Conservation (phyloP, 768 basidiomycete species). For the Tylopilus vinaceipallidus region DNA sequence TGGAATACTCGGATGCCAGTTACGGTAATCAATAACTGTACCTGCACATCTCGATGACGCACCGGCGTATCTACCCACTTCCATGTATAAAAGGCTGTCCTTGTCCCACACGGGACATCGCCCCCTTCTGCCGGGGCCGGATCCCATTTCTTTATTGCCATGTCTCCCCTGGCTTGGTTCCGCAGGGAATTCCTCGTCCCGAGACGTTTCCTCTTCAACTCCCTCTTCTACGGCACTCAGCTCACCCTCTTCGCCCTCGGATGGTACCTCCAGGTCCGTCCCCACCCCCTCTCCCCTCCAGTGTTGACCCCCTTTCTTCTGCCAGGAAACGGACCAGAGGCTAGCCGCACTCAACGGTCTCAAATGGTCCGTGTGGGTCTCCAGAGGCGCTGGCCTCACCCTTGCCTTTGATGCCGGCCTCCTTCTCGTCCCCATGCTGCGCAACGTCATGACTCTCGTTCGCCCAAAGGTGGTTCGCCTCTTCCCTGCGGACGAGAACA, state of each 20-base stretch:
- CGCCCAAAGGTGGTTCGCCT: slow-evolving; percentile 80
- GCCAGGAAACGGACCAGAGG: slow-evolving; percentile 55
- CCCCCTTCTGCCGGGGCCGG: too few species aligned
- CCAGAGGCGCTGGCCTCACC: slow-evolving; percentile 88
- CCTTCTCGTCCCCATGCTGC: slow-evolving; percentile 86
- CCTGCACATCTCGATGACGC: too few species aligned
- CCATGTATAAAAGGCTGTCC: too few species aligned
- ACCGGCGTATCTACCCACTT: too few species aligned
- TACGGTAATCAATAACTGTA: too few species aligned
- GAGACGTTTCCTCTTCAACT: slow-evolving; percentile 67
- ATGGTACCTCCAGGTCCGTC: slow-evolving; percentile 76
- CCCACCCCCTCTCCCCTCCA: not conserved
- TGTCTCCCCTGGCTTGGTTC: too few species aligned
- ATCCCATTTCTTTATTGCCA: too few species aligned
- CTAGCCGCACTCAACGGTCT: slow-evolving; percentile 78
- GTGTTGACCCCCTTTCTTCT: not conserved
- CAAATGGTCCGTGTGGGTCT: slow-evolving; percentile 83
- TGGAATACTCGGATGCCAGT: too few species aligned
- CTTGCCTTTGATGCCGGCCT: slow-evolving; percentile 85
- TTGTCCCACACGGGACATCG: too few species aligned
- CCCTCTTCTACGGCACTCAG: slow-evolving; percentile 80
- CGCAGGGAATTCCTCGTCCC: slow-evolving; percentile 63
- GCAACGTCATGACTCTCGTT: slow-evolving; percentile 81
- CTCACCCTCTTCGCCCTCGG: slow-evolving; percentile 75
- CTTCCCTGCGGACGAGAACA: slow-evolving; percentile 91